phyloP scores from a whole-genome alignment of 2,329 filamentous ascomycete genomes.

The Aspergillus sergii region DNA sequence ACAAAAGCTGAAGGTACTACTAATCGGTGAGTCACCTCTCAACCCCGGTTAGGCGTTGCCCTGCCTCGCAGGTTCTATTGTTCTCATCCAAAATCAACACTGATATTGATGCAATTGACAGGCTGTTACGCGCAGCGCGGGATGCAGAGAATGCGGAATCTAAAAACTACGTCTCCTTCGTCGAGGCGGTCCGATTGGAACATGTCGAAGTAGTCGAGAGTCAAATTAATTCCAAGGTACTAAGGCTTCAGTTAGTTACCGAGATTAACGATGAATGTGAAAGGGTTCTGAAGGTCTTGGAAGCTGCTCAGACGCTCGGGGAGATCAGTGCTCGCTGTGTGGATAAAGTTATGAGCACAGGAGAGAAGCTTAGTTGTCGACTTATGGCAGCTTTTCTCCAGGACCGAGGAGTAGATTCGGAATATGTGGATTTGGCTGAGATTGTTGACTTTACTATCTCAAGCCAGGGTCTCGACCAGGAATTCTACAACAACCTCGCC shows the following conservation, averaged over 20 bases:
- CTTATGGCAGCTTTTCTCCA: conserved; percentile 85
- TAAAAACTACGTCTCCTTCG: conserved; percentile 69
- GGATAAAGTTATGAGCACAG: conserved; percentile 89
- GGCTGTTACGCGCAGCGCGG: conserved; percentile 51
- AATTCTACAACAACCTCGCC: conserved; percentile 70
- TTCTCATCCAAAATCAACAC: not conserved
- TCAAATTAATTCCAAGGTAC: conserved; percentile 59
- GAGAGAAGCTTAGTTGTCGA: conserved; percentile 91
- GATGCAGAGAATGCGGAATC: conserved; percentile 52
- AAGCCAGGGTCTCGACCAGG: conserved; percentile 61
- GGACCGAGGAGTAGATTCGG: conserved; percentile 78
- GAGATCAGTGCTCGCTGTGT: conserved; percentile 79
- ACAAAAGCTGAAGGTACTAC: conserved; percentile 96
- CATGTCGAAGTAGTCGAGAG: conserved; percentile 73
- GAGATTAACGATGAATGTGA: conserved; percentile 79
- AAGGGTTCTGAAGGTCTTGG: conserved; percentile 73
- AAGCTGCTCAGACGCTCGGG: conserved; percentile 61
- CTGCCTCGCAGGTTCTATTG: not conserved
- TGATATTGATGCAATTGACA: conserved; percentile 20
- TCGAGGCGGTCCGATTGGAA: conserved; percentile 79
- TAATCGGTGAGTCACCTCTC: conserved; percentile 72
- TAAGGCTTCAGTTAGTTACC: conserved; percentile 62
- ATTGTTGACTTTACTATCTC: conserved; percentile 67
- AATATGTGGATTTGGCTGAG: conserved; percentile 88
- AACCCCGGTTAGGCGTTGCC: not conserved